These are phyloP conservation scores for Murraya paniculata DNA, from an alignment of 345 rosid genomes.

Conservation along the genomic window DNA sequence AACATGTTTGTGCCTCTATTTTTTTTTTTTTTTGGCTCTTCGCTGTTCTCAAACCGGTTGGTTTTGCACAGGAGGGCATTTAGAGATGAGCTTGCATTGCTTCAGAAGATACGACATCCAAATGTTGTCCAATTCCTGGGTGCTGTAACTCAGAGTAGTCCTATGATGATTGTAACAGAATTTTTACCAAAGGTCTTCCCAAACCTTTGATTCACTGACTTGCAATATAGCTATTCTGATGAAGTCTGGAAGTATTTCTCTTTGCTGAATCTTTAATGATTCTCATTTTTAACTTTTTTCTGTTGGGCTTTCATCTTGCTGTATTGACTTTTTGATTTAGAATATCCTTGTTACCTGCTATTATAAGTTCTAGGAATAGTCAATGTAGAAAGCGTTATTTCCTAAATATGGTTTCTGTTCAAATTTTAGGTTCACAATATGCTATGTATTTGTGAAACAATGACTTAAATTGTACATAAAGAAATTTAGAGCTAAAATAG, in stretches of 20 bases:
- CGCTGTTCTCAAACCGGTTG: slow-evolving; percentile 6
- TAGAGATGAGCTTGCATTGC: slow-evolving; percentile 87
- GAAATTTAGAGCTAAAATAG: neutral
- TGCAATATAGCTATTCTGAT: neutral
- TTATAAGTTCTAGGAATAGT: neutral
- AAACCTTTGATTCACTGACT: slow-evolving; percentile 6
- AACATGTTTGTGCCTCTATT: neutral
- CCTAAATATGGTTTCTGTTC: neutral
- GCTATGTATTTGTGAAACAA: neutral
- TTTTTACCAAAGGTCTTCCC: slow-evolving; percentile 72
- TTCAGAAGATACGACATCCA: slow-evolving; percentile 93
- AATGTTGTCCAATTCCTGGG: slow-evolving; percentile 96
- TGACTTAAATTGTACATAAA: neutral
- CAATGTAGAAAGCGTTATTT: neutral
- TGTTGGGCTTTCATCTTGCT: neutral
- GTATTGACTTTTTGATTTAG: neutral
- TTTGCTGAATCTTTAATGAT: neutral
- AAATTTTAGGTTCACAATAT: neutral
- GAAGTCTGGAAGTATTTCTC: neutral
- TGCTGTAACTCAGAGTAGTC: slow-evolving; percentile 93
- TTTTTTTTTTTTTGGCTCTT: neutral
- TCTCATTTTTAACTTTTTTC: neutral
- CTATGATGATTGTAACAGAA: slow-evolving; percentile 98
- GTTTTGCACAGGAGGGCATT: slow-evolving; percentile 61
- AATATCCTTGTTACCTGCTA: neutral